Conservation (phyloP, 1,284 basidiomycete genomes). For the Ganoderma meredithae region DNA sequence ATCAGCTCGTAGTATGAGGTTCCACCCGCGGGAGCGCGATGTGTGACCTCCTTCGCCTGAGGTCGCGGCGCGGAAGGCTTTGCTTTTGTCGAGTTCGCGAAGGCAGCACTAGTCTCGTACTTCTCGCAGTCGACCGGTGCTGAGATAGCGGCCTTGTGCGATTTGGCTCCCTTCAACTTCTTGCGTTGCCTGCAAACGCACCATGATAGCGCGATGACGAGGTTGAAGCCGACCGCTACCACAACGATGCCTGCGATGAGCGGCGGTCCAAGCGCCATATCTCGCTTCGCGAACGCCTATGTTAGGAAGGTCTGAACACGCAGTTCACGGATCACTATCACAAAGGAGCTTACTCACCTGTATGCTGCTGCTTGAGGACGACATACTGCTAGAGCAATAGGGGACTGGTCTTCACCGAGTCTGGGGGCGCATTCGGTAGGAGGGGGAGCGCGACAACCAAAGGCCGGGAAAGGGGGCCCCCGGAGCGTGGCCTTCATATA, state of each 20-base stretch:
- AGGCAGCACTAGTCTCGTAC: conserved; percentile 28
- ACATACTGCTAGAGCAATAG: conserved; percentile 16
- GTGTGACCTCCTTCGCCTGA: conserved; percentile 12
- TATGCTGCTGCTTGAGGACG: conserved; percentile 23
- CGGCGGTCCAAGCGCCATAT: conserved; percentile 23
- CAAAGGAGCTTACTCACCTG: conserved; percentile 13
- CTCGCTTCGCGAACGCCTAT: conserved; percentile 30
- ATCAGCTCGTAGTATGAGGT: conserved; percentile 30
- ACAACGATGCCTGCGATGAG: conserved; percentile 36
- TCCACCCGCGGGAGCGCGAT: conserved; percentile 8
- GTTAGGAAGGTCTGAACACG: conserved; percentile 12
- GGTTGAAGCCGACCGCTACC: conserved; percentile 34
- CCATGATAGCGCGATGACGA: conserved; percentile 33
- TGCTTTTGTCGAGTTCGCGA: conserved; percentile 20
- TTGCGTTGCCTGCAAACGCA: conserved; percentile 27
- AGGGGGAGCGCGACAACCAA: conserved; percentile 1
- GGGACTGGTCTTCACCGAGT: conserved; percentile 6
- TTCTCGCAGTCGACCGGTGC: conserved; percentile 25
- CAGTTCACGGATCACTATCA: neutral
- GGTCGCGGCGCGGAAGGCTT: conserved; percentile 3
- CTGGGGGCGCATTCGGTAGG: neutral
- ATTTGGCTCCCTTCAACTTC: conserved; percentile 12
- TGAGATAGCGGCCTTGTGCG: conserved; percentile 24
- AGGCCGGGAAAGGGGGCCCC: neutral
- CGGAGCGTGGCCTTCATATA: conserved; percentile 22